Evolutionary conservation across 2,329 filamentous ascomycete genomes (phyloP).

Genomic region (Waltergamsia citrina): DNA sequence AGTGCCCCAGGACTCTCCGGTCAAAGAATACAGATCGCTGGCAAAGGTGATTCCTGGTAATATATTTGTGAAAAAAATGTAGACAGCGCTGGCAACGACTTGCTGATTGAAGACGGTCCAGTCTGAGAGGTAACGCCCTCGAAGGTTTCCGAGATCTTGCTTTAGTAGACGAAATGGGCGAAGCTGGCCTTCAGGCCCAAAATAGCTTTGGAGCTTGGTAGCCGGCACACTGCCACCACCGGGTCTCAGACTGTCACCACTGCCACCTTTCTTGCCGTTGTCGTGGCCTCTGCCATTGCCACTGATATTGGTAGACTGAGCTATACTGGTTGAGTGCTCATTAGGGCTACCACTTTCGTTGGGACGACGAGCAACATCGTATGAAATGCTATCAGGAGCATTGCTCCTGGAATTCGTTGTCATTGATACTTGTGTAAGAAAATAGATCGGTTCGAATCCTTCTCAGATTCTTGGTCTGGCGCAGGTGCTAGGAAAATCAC

Average conservation of each 20-base stretch:
- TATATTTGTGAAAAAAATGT: constrained; percentile 59
- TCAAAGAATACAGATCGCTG: constrained; percentile 52
- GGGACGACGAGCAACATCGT: too few species aligned
- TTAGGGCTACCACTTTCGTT: too few species aligned
- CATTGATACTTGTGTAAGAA: too few species aligned
- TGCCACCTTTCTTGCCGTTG: not conserved
- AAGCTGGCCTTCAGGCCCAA: constrained; percentile 29
- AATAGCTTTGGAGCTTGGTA: constrained; percentile 9
- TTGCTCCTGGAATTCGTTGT: too few species aligned
- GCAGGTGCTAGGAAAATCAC: too few species aligned
- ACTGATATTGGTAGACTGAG: too few species aligned
- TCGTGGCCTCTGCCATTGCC: not conserved
- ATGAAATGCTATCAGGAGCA: too few species aligned
- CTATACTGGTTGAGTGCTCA: too few species aligned
- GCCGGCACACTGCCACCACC: too few species aligned
- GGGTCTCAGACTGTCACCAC: not conserved
- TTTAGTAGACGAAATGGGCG: constrained; percentile 42
- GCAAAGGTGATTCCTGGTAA: constrained; percentile 59
- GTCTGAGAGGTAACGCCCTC: constrained; percentile 37
- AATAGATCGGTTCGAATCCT: too few species aligned
- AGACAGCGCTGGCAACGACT: constrained; percentile 52
- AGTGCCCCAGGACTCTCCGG: constrained; percentile 54
- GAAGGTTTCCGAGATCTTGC: constrained; percentile 36
- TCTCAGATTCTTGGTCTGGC: too few species aligned
- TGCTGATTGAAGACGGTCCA: constrained; percentile 55